These are phyloP conservation scores for Podaxis rugospora DNA, from an alignment of 768 basidiomycete species.

Conservation along the genomic window DNA sequence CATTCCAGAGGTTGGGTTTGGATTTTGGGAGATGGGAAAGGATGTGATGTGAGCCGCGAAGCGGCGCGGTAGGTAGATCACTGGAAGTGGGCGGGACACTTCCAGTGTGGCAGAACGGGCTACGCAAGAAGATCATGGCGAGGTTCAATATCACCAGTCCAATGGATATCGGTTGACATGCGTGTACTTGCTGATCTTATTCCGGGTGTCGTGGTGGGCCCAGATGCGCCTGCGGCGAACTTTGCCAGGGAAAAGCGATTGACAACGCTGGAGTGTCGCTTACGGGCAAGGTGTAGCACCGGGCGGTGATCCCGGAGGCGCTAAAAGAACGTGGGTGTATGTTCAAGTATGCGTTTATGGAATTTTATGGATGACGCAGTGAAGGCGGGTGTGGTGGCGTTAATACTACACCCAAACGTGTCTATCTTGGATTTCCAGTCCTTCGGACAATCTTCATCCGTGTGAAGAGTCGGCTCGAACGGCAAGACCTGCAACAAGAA, in stretches of 20 bases:
- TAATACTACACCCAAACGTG: constrained; percentile 19
- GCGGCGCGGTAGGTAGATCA: no score
- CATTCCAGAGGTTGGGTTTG: no score
- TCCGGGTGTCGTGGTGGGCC: constrained; percentile 15
- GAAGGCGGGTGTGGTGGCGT: constrained; percentile 53
- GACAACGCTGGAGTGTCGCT: constrained; percentile 77
- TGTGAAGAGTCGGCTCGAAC: background rate
- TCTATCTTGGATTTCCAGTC: background rate
- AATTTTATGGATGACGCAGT: constrained; percentile 66
- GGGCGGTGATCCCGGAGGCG: constrained; percentile 48
- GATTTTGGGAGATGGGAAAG: no score
- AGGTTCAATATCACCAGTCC: constrained; percentile 52
- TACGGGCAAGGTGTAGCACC: constrained; percentile 57
- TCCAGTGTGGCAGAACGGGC: no score
- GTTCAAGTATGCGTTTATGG: constrained; percentile 52
- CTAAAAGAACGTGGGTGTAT: constrained; percentile 54
- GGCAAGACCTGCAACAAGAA: background rate
- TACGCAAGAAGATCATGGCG: no score
- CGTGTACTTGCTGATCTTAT: constrained; percentile 57
- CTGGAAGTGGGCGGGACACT: no score
- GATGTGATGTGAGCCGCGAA: no score
- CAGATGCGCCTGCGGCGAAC: constrained; percentile 14
- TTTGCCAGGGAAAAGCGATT: constrained; percentile 65
- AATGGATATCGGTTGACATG: constrained; percentile 57
- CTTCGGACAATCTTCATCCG: background rate